Conservation (phyloP, 805 yeast species). For the Candida vaughaniae region DNA sequence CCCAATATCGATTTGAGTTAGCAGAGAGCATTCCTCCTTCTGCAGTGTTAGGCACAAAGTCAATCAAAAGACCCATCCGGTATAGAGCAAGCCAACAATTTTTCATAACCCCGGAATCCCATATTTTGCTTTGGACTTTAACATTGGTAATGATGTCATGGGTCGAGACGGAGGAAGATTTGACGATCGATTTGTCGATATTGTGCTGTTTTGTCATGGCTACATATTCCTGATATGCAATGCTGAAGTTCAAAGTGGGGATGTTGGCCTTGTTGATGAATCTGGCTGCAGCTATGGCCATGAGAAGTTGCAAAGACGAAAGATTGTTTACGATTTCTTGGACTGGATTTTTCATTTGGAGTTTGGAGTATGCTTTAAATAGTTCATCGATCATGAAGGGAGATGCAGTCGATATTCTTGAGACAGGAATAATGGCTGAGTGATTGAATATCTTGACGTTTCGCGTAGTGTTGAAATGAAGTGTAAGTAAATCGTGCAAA, state of each 20-base stretch:
- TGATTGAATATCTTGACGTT: conserved; percentile 52
- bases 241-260: conserved; percentile 68
- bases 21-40: conserved; percentile 35
- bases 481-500: conserved; percentile 16
- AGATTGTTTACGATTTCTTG: conserved; percentile 36
- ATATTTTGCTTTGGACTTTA: conserved; percentile 44
- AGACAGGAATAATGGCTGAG: conserved; percentile 42
- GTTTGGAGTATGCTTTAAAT: conserved; percentile 22
- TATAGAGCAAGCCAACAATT: conserved; percentile 75
- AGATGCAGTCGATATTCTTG: conserved; percentile 19
- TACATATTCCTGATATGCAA: conserved; percentile 75
- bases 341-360: conserved; percentile 22
- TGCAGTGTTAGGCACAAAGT: conserved; percentile 42
- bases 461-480: conserved; percentile 57
- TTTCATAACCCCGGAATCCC: conserved; percentile 61
- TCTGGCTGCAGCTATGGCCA: conserved; percentile 75
- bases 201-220: conserved; percentile 49
- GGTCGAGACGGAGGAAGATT: conserved; percentile 23
- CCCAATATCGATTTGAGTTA: conserved; percentile 25
- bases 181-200: conserved; percentile 26
- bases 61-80: conserved; percentile 52
- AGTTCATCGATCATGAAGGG: conserved; percentile 26
- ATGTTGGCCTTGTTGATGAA: conserved; percentile 58
- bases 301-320: conserved; percentile 68
- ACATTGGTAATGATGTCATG: conserved; percentile 36